These are phyloP conservation scores for Neckera pumila DNA, from an alignment of 225 moss, liverwort and hornwort genomes.

Conservation along the genomic window DNA sequence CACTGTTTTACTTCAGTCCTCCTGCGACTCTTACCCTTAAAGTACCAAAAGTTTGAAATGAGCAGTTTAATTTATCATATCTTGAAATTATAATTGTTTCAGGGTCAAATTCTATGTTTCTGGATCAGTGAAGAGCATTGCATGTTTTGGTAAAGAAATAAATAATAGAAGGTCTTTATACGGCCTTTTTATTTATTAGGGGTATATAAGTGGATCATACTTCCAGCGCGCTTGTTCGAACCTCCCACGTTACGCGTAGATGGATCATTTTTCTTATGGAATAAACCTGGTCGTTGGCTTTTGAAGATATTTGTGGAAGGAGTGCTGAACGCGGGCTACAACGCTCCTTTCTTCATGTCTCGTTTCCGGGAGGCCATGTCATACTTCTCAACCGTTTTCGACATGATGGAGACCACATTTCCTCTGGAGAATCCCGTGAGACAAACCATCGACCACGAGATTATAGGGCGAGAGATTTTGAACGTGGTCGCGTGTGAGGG, in stretches of 20 bases:
- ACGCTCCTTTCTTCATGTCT: conserved; percentile 80
- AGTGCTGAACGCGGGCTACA: conserved; percentile 54
- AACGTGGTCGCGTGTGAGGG: conserved; percentile 86
- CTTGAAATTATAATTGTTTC: neutral
- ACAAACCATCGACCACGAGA: conserved; percentile 47
- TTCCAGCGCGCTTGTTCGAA: too few species aligned
- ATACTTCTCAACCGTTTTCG: conserved; percentile 44
- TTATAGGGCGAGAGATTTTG: conserved; percentile 62
- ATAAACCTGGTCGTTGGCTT: neutral
- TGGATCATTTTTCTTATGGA: neutral
- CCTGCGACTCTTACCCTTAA: neutral
- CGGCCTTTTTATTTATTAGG: neutral
- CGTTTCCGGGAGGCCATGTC: conserved; percentile 59
- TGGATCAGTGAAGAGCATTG: neutral
- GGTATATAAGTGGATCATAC: neutral
- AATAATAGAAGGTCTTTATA: neutral
- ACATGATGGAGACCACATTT: conserved; percentile 36
- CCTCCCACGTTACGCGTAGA: neutral
- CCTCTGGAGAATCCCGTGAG: conserved; percentile 33
- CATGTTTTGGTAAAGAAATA: neutral
- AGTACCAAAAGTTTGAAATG: neutral
- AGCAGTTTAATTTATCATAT: neutral
- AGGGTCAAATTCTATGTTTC: neutral
- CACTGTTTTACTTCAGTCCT: neutral
- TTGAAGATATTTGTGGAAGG: conserved; percentile 51